phyloP scores from a whole-genome alignment of 768 basidiomycete species.

The Rhizopogon vinicolor region DNA sequence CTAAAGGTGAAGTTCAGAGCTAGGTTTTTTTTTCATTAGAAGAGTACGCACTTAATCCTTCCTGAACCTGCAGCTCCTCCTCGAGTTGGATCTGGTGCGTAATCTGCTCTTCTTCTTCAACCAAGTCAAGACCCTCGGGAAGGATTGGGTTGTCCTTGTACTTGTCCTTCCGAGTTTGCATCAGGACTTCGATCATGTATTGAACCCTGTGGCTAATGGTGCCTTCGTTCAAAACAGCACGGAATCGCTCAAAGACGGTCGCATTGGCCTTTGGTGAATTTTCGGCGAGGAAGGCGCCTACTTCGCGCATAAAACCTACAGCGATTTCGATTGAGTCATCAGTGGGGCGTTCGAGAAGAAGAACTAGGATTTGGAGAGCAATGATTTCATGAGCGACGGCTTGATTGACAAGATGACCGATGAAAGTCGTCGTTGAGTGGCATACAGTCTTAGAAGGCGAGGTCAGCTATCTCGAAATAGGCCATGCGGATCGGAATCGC shows the following conservation, averaged over 20 bases:
- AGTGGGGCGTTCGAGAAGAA: conserved; percentile 93
- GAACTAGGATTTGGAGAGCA: conserved; percentile 89
- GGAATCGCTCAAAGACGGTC: conserved; percentile 94
- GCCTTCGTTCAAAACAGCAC: conserved; percentile 94
- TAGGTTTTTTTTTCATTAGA: background rate
- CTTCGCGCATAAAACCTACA: conserved; percentile 95
- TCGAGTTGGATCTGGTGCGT: conserved; percentile 92
- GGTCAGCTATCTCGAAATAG: background rate
- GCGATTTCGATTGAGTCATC: conserved; percentile 99
- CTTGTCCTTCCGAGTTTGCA: conserved; percentile 98
- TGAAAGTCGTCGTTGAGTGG: conserved; percentile 88
- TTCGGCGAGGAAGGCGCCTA: conserved; percentile 91
- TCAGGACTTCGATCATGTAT: conserved; percentile 99
- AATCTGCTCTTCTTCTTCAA: conserved; percentile 97
- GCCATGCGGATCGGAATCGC: conserved; percentile 16
- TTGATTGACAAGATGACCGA: conserved; percentile 91
- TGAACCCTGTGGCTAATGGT: conserved; percentile 94
- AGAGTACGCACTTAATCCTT: conserved; percentile 70
- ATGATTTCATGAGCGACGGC: conserved; percentile 90
- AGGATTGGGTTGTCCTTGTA: conserved; percentile 98
- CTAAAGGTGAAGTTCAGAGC: conserved; percentile 35
- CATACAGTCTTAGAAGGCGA: conserved; percentile 67
- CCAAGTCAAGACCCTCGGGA: conserved; percentile 91
- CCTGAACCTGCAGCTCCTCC: conserved; percentile 91
- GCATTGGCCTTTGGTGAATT: conserved; percentile 93